phyloP scores from a whole-genome alignment of 805 yeast species.

The Vanderwaltozyma yarrowii region DNA sequence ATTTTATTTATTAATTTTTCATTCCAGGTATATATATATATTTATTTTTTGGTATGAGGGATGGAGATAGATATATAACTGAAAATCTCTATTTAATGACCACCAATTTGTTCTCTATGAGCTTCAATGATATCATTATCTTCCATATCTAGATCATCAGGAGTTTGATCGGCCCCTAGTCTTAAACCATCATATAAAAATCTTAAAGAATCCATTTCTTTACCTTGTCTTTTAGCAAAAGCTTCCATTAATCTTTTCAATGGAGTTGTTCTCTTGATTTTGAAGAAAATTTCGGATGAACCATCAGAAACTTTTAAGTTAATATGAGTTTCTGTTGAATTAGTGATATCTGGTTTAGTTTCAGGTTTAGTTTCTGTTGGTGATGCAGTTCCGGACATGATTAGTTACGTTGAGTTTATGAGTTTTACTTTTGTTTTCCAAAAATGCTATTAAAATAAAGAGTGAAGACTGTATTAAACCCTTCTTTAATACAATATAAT shows the following conservation, averaged over 20 bases:
- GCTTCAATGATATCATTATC: conserved; percentile 97
- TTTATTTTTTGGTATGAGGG: too few relatives aligned
- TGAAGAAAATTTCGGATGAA: conserved; percentile 86
- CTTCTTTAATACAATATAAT: too few relatives aligned
- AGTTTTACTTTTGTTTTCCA: too few relatives aligned
- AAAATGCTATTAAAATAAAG: too few relatives aligned
- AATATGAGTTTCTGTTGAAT: conserved; percentile 68
- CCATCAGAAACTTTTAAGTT: conserved; percentile 93
- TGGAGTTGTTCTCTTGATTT: conserved; percentile 86
- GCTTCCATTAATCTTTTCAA: conserved; percentile 94
- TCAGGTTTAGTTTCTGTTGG: conserved; percentile 31
- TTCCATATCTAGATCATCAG: conserved; percentile 85
- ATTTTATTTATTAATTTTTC: too few relatives aligned
- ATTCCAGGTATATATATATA: too few relatives aligned
- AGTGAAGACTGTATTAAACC: too few relatives aligned
- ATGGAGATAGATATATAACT: too few relatives aligned
- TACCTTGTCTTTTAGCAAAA: conserved; percentile 95
- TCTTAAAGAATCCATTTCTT: conserved; percentile 69
- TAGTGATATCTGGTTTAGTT: conserved; percentile 35
- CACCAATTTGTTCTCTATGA: conserved; percentile 88
- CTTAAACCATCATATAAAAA: conserved; percentile 92
- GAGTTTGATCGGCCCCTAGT: conserved; percentile 79
- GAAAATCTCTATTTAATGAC: too few relatives aligned
- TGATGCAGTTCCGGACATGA: conserved; percentile 19
- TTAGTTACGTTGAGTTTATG: too few relatives aligned